phyloP scores from a whole-genome alignment of 352 stramenopile genomes.

The Pythium phragmitis region DNA sequence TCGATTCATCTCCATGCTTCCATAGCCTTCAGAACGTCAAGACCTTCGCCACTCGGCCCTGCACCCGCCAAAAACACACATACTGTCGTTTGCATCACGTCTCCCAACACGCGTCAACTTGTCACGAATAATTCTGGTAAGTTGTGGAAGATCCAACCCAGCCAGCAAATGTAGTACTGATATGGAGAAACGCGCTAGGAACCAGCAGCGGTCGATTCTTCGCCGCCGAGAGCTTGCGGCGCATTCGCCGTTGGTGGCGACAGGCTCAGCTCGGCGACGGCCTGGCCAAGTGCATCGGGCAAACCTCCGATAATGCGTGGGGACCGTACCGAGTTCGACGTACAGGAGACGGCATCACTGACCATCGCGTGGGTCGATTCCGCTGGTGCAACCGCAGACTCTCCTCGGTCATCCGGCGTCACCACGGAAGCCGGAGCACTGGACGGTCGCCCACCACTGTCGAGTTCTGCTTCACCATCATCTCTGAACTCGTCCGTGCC shows the following conservation, averaged over 20 bases:
- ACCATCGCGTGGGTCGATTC: not conserved
- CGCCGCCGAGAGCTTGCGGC: not conserved
- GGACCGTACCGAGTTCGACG: not conserved
- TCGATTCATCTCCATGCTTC: no score
- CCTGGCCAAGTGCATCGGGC: not conserved
- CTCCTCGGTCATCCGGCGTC: not conserved
- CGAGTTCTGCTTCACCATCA: constrained; percentile 1
- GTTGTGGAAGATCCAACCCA: not conserved
- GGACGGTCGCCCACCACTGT: not conserved
- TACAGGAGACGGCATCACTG: not conserved
- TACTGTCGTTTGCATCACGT: no score
- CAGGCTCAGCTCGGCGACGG: not conserved
- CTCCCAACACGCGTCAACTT: no score
- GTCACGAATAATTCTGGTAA: not conserved
- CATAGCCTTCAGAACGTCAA: no score
- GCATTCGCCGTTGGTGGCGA: not conserved
- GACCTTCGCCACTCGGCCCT: no score
- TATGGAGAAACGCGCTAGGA: not conserved
- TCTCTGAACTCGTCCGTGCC: constrained; percentile 25
- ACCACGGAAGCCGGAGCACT: not conserved
- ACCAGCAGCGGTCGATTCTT: not conserved
- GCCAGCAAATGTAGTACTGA: not conserved
- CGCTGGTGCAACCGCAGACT: not conserved
- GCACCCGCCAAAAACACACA: no score
- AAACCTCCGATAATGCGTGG: not conserved